Evolutionary conservation across 306 rosid species (phyloP).

Genomic region (Oemleria cerasiformis): DNA sequence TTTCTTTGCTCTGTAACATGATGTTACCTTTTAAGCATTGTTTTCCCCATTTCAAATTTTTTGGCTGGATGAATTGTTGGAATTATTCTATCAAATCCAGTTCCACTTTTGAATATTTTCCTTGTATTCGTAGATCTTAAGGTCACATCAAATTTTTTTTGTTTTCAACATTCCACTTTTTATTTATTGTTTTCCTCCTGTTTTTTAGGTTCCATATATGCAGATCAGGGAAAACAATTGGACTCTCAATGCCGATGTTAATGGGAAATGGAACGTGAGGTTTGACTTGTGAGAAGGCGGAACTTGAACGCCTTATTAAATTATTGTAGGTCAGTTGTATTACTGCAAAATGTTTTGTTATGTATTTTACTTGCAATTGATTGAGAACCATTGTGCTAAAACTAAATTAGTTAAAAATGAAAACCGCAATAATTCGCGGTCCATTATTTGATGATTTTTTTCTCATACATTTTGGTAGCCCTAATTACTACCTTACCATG

Average conservation of each 20-base stretch:
- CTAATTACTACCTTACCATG: neutral
- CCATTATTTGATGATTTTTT: neutral
- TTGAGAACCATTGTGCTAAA: conserved; percentile 13
- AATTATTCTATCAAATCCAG: neutral
- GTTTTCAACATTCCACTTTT: conserved; percentile 1
- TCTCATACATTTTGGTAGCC: neutral
- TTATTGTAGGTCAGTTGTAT: conserved; percentile 26
- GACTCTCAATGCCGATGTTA: conserved; percentile 72
- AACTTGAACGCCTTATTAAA: conserved; percentile 20
- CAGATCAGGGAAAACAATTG: conserved; percentile 98
- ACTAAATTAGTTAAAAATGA: neutral
- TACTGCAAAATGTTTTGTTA: conserved; percentile 13
- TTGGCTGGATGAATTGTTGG: neutral
- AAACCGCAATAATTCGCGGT: neutral
- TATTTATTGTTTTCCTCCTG: conserved; percentile 9
- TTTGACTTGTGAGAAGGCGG: conserved; percentile 59
- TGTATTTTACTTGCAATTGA: conserved; percentile 23
- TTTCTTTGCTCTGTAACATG: neutral
- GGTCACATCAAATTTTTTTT: neutral
- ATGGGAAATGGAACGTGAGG: conserved; percentile 92
- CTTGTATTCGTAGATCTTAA: neutral
- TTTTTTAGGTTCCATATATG: conserved; percentile 78
- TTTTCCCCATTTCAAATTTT: neutral
- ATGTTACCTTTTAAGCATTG: neutral
- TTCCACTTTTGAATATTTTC: neutral